Conservation (phyloP, 176 grass and related monocot species). For the Ananas comosus region DNA sequence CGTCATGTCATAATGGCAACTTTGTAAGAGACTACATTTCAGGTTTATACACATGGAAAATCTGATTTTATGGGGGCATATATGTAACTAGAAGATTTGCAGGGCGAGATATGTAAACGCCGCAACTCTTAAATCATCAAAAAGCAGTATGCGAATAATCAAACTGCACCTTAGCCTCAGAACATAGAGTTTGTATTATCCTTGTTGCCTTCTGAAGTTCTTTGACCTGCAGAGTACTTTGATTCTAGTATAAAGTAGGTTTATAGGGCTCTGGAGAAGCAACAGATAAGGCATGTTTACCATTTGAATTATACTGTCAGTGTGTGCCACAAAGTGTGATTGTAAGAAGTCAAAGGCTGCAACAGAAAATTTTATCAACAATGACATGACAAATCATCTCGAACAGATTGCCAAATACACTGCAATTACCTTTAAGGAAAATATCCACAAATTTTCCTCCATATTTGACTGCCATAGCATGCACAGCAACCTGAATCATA, state of each 20-base stretch:
- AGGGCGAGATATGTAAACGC: too few species aligned
- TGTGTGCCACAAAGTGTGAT: conserved; percentile 49
- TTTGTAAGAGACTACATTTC: neutral
- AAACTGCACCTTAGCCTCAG: conserved; percentile 60
- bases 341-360: conserved; percentile 69
- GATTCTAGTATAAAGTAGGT: neutral
- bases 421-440: conserved; percentile 74
- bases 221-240: conserved; percentile 47
- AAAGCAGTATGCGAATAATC: neutral
- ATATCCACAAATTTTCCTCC: conserved; percentile 62
- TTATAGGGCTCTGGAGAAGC: too few species aligned
- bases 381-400: too few species aligned
- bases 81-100: too few species aligned
- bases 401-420: neutral
- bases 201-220: conserved; percentile 71
- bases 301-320: conserved; percentile 42
- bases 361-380: conserved; percentile 21
- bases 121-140: too few species aligned
- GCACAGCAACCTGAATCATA: conserved; percentile 51
- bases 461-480: conserved; percentile 82
- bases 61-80: too few species aligned
- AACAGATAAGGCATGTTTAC: conserved; percentile 23
- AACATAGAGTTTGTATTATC: conserved; percentile 80
- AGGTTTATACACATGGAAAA: too few species aligned
- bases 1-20: neutral